Conservation (phyloP, 495 filamentous ascomycete genomes). For the Xylaria venustula region DNA sequence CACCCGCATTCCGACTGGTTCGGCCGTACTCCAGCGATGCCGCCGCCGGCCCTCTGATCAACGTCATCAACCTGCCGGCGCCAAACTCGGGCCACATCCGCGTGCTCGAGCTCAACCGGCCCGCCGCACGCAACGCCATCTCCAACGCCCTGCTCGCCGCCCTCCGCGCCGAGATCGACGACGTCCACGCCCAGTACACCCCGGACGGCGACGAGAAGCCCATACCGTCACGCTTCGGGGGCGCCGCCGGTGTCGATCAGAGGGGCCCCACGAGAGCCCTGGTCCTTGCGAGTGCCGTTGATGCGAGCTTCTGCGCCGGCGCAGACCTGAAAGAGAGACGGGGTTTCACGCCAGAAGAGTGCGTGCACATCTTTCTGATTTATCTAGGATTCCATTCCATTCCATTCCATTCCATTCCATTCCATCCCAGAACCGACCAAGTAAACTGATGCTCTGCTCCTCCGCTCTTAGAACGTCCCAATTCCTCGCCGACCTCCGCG, state of each 20-base stretch:
- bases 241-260: constrained; percentile 36
- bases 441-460: neutral
- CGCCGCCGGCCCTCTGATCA: constrained; percentile 54
- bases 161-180: constrained; percentile 66
- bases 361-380: too few species aligned
- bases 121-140: constrained; percentile 83
- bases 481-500: constrained; percentile 74
- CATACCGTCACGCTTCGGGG: constrained; percentile 33
- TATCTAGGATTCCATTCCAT: too few species aligned
- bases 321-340: constrained; percentile 90
- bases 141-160: constrained; percentile 71
- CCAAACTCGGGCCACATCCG: constrained; percentile 82
- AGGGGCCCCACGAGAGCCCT: constrained; percentile 68
- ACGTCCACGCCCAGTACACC: constrained; percentile 64
- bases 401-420: constrained; percentile 22
- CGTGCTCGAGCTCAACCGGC: constrained; percentile 82
- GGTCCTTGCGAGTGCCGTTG: constrained; percentile 73
- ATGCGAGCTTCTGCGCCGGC: constrained; percentile 86
- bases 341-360: constrained; percentile 70
- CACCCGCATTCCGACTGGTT: constrained; percentile 21
- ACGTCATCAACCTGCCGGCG: constrained; percentile 68
- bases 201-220: constrained; percentile 49
- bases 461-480: constrained; percentile 55
- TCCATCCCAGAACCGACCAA: neutral
- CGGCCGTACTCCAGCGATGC: constrained; percentile 35